Conservation (phyloP, 1,139 yeast genomes). For the Kodamaea suecica region DNA sequence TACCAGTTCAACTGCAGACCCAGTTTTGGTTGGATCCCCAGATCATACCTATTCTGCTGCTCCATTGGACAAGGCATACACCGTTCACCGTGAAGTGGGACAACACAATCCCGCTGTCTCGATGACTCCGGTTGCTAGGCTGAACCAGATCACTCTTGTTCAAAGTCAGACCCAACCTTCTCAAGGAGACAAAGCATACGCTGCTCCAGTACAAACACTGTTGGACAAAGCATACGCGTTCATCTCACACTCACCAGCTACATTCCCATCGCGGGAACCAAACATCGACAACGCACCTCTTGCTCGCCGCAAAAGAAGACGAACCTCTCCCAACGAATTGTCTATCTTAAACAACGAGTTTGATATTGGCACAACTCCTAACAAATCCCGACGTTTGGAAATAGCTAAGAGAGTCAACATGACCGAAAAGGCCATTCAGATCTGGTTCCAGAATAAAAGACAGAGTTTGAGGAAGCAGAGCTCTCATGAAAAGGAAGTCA, state of each 20-base stretch:
- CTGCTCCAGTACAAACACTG: not conserved
- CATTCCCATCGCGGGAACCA: conserved; percentile 82
- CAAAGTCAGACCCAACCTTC: too few species aligned
- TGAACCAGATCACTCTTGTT: too few species aligned
- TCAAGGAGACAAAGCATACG: not conserved
- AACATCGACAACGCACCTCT: conserved; percentile 83
- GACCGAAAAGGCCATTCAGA: conserved; percentile 97
- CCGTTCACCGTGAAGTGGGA: too few species aligned
- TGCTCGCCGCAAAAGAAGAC: conserved; percentile 90
- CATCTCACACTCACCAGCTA: conserved; percentile 85
- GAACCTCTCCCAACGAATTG: conserved; percentile 87
- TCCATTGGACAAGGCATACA: too few species aligned
- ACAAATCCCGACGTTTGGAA: conserved; percentile 66
- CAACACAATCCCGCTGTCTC: too few species aligned
- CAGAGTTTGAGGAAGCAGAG: conserved; percentile 68
- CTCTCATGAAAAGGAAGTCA: conserved; percentile 40
- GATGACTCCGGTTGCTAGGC: too few species aligned
- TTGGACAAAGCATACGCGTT: conserved; percentile 65
- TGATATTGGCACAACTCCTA: conserved; percentile 74
- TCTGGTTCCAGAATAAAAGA: conserved; percentile 96
- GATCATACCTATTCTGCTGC: too few species aligned
- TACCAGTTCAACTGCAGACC: too few species aligned
- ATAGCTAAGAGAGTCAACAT: conserved; percentile 78
- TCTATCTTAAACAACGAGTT: conserved; percentile 79
- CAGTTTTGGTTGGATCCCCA: too few species aligned